Percentiles rank a stretch among this genome's conserved stretches.
Conservation (phyloP, 73 alveolate genomes). For the Paramecium sonneborni region DNA sequence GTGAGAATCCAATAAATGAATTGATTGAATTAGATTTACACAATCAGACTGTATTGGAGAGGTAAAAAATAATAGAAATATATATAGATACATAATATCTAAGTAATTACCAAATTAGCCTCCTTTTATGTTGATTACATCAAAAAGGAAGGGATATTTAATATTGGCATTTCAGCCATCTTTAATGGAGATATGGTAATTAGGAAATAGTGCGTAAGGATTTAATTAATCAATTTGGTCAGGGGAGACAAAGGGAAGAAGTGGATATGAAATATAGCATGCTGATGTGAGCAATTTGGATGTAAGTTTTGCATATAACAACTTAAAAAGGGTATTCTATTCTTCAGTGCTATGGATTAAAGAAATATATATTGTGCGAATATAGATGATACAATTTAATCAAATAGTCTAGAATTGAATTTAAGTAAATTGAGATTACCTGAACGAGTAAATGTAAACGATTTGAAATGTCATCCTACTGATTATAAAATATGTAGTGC, state of each 20-base stretch:
- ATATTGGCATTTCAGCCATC: constrained; percentile 24
- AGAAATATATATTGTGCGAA: constrained; percentile 18
- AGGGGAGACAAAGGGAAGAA: constrained; percentile 31
- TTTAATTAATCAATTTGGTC: constrained; percentile 25
- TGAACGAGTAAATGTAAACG: not conserved
- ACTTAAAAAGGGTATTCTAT: not conserved
- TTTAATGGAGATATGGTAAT: constrained; percentile 37
- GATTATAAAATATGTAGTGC: constrained; percentile 21
- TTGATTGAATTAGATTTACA: constrained; percentile 35
- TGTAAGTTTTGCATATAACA: not conserved
- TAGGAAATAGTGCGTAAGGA: constrained; percentile 19
- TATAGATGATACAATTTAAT: not conserved
- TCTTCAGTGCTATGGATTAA: not conserved
- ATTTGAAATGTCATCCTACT: constrained; percentile 49
- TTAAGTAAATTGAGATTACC: constrained; percentile 14
- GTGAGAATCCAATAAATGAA: constrained; percentile 23
- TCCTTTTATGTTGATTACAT: not conserved
- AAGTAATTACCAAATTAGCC: not conserved
- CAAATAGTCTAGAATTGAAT: not conserved
- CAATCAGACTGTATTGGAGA: constrained; percentile 38
- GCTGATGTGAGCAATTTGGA: constrained; percentile 39
- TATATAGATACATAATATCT: not conserved
- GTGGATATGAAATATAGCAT: constrained; percentile 16
- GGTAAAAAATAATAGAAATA: not conserved
- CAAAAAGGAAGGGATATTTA: constrained; percentile 22